These are phyloP conservation scores for Penicillium nucicola DNA, from an alignment of 495 filamentous ascomycete genomes.

Conservation along the genomic window DNA sequence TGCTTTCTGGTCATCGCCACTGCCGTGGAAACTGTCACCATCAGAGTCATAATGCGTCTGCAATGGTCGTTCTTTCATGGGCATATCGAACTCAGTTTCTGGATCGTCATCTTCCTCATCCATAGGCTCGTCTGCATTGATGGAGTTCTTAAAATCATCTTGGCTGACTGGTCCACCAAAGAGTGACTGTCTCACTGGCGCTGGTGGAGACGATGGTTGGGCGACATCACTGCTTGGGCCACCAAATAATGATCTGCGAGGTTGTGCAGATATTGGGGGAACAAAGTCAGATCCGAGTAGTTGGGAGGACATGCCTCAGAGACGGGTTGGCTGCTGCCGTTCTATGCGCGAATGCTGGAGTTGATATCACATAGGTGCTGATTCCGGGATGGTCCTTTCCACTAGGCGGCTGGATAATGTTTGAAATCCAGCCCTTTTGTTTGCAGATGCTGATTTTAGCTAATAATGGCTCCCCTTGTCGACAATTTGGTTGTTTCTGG, in stretches of 20 bases:
- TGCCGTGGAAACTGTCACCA: conserved; percentile 21
- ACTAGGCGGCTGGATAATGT: neutral
- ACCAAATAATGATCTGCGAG: conserved; percentile 34
- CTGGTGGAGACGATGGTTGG: conserved; percentile 19
- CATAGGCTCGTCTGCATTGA: conserved; percentile 5
- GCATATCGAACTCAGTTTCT: conserved; percentile 21
- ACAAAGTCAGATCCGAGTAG: conserved; percentile 19
- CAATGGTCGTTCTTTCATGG: conserved; percentile 21
- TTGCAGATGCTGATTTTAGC: neutral
- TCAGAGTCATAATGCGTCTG: conserved; percentile 20
- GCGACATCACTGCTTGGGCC: conserved; percentile 35
- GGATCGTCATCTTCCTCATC: conserved; percentile 4
- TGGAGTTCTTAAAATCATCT: conserved; percentile 15
- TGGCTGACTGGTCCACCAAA: conserved; percentile 32
- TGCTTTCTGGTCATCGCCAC: conserved; percentile 14
- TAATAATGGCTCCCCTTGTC: neutral
- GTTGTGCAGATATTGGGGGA: conserved; percentile 37
- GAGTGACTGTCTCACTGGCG: conserved; percentile 23
- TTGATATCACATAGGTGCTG: conserved; percentile 1
- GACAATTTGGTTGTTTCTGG: neutral
- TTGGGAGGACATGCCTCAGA: conserved; percentile 36
- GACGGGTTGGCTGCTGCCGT: neutral
- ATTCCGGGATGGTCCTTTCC: neutral
- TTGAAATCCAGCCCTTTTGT: too few relatives aligned
- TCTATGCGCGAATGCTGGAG: neutral